phyloP scores from a whole-genome alignment of 352 stramenopile species.

The Phytopythium chamaehyphon region DNA sequence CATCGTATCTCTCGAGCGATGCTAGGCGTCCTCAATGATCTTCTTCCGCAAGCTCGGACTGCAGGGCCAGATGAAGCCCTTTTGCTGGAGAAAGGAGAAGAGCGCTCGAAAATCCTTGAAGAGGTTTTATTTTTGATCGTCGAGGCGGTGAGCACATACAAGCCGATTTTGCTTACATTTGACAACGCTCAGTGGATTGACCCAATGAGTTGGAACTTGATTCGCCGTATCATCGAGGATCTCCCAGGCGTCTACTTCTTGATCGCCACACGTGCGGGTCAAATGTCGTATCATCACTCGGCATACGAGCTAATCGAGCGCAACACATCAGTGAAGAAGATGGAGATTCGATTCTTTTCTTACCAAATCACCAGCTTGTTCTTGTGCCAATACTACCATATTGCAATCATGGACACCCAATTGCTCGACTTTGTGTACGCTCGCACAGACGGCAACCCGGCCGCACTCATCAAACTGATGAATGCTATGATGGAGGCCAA shows the following conservation, averaged over 20 bases:
- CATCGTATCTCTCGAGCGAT: slow-evolving; percentile 37
- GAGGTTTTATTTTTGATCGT: slow-evolving; percentile 56
- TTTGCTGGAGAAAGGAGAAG: slow-evolving; percentile 29
- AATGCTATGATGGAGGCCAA: slow-evolving; percentile 62
- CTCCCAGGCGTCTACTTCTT: slow-evolving; percentile 55
- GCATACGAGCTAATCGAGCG: slow-evolving; percentile 34
- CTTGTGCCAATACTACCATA: slow-evolving; percentile 71
- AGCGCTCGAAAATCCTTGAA: slow-evolving; percentile 40
- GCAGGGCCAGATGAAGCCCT: slow-evolving; percentile 17
- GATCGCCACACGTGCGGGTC: slow-evolving; percentile 41
- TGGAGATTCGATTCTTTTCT: slow-evolving; percentile 51
- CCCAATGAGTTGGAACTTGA: slow-evolving; percentile 47
- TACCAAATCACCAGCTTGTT: slow-evolving; percentile 73
- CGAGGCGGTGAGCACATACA: slow-evolving; percentile 38
- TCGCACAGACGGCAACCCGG: slow-evolving; percentile 61
- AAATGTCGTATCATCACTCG: slow-evolving; percentile 18
- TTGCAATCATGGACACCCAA: slow-evolving; percentile 80
- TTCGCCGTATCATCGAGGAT: slow-evolving; percentile 53
- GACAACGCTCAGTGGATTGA: slow-evolving; percentile 82
- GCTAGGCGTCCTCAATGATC: slow-evolving; percentile 37
- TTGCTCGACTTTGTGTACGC: slow-evolving; percentile 70
- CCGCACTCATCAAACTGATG: slow-evolving; percentile 63
- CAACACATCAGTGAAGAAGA: slow-evolving; percentile 31
- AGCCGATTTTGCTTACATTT: slow-evolving; percentile 64
- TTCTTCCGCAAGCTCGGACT: slow-evolving; percentile 41